Conservation (phyloP, 805 yeast species). For the Pichia exigua region DNA sequence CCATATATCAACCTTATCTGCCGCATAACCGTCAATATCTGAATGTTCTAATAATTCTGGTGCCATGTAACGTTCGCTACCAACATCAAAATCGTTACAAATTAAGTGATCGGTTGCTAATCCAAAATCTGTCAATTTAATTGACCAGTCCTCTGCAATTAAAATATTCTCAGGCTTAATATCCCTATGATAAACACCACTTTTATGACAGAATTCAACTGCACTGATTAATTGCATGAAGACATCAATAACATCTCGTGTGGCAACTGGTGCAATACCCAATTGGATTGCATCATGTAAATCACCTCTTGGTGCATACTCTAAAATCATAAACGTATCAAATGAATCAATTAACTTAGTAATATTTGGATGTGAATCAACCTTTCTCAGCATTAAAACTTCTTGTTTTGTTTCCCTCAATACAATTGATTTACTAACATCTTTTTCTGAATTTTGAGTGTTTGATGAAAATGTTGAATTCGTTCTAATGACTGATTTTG, state of each 20-base stretch:
- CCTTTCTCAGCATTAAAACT: slow-evolving; percentile 52
- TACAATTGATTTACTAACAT: slow-evolving; percentile 29
- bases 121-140: slow-evolving; percentile 54
- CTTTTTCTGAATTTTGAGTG: slow-evolving; percentile 8
- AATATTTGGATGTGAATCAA: slow-evolving; percentile 48
- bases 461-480: slow-evolving; percentile 9
- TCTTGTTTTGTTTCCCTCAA: slow-evolving; percentile 59
- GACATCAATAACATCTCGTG: slow-evolving; percentile 48
- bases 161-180: slow-evolving; percentile 52
- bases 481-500: slow-evolving; percentile 8
- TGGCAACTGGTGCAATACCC: slow-evolving; percentile 52
- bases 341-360: slow-evolving; percentile 40
- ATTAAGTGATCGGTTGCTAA: slow-evolving; percentile 44
- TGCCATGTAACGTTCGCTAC: slow-evolving; percentile 90
- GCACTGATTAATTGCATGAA: slow-evolving; percentile 44
- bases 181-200: slow-evolving; percentile 46
- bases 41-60: slow-evolving; percentile 73
- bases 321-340: slow-evolving; percentile 52
- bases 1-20: slow-evolving; percentile 84
- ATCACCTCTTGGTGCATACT: slow-evolving; percentile 84
- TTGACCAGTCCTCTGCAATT: slow-evolving; percentile 47
- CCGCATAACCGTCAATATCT: slow-evolving; percentile 55
- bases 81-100: slow-evolving; percentile 75
- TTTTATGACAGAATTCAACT: slow-evolving; percentile 41
- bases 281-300: slow-evolving; percentile 69